Base-by-base conservation (phyloP, 306 rosid species). In the Prunus salicina region DNA sequence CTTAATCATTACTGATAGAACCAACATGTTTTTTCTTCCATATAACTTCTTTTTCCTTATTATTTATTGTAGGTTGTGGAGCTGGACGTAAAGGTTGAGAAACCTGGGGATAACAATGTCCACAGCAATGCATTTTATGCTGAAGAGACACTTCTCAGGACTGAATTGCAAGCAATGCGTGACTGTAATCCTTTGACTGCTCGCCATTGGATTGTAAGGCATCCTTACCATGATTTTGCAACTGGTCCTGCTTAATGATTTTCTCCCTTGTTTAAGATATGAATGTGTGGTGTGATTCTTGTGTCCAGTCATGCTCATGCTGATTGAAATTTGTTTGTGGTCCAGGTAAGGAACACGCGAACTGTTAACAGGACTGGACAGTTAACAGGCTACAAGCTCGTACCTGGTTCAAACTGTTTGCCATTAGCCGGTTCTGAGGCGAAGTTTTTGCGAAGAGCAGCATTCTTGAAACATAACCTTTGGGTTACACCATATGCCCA, bases 121-220 rank as follows among this genome's bases (percentile, higher is more conserved):
- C 96, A 92, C 78, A 88, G 77, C 60, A 92, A 88, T 67, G 96
- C 96, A 51, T 92, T 92, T 78, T 90, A 87, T 80, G 96, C 93
- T 6, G 91, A 92, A 78, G 93, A 92, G 86, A 90, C 88, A 34
- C 82, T 84, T 73, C 92, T 92, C n/a, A 85, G 71, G 78, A 85
- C 89, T 69, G 97, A 92, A 78, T 79, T 60, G 79, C 87, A 90
- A 84, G 97, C 97, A 58, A 88, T 81, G 89, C 89, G 96, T 72
- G 96, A 90, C 79, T 92, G 93, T 84, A 88, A 87, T 77, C 93
- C 93, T 69, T 82, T 84, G 78, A 76, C 91, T 34, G 93, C 96
- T 75, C 90, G 97, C 58, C 97, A 92, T 74, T 92, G 97, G 97
- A 90, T 92, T 79, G 96, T 92, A 88, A 90, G 90, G 79, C 78